A percentile compares a stretch with the other conserved stretches of the same genome.
Evolutionary conservation across 441 rosid species (phyloP).

Genomic region (Bruguiera hainesii): DNA sequence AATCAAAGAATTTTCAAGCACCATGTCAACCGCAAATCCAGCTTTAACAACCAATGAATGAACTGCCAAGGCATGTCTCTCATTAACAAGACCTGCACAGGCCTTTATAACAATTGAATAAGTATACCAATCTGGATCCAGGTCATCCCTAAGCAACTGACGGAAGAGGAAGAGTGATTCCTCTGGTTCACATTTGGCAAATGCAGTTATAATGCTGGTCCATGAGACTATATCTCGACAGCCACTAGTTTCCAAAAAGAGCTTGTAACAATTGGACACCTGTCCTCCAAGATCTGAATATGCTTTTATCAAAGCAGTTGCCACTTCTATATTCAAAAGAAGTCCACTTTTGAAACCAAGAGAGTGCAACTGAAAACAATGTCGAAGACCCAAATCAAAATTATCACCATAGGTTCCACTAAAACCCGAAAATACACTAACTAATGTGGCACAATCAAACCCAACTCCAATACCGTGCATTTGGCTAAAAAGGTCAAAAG

Average conservation of each 20-base stretch:
- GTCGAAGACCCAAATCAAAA: constrained; percentile 32
- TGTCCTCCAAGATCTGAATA: constrained; percentile 60
- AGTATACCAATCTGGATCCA: constrained; percentile 64
- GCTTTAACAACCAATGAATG: constrained; percentile 55
- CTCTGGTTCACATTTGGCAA: constrained; percentile 57
- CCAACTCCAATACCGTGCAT: constrained; percentile 51
- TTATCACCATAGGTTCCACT: constrained; percentile 30
- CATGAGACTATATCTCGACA: constrained; percentile 56
- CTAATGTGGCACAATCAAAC: constrained; percentile 66
- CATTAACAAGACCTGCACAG: constrained; percentile 65
- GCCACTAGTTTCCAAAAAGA: constrained; percentile 46
- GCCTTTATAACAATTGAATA: constrained; percentile 79
- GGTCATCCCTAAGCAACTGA: constrained; percentile 38
- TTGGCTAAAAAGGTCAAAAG: constrained; percentile 38
- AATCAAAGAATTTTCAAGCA: constrained; percentile 58
- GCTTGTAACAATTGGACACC: constrained; percentile 44
- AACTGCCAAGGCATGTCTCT: constrained; percentile 45
- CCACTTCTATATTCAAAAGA: constrained; percentile 51
- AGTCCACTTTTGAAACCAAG: constrained; percentile 51
- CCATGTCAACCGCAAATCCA: constrained; percentile 53
- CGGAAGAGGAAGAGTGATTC: constrained; percentile 56
- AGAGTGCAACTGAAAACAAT: constrained; percentile 56
- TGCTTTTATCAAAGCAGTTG: constrained; percentile 66
- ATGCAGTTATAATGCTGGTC: constrained; percentile 70
- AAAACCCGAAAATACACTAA: constrained; percentile 60